Conservation (phyloP, 2,329 filamentous ascomycete species). For the Aspergillus sp. region DNA sequence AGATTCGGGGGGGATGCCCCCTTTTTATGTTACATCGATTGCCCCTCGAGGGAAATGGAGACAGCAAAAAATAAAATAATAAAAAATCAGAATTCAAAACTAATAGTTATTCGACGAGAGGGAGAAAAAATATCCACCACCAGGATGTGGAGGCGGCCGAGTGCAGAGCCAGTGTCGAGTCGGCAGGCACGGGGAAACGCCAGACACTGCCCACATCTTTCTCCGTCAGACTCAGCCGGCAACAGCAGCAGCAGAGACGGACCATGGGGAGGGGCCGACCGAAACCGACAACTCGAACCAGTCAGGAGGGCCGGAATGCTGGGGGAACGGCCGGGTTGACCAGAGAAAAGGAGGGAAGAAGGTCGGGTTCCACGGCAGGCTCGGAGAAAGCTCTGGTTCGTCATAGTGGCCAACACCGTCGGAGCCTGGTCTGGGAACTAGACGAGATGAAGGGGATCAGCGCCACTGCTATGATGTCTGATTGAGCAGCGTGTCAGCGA, state of each 20-base stretch:
- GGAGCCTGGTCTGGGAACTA: slow-evolving; percentile 4
- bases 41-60: not conserved
- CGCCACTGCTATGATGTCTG: slow-evolving; percentile 1
- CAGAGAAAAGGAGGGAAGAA: slow-evolving; percentile 7
- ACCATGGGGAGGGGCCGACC: slow-evolving; percentile 18
- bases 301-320: slow-evolving; percentile 11
- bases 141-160: slow-evolving; percentile 16
- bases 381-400: slow-evolving; percentile 11
- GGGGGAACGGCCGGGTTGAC: slow-evolving; percentile 4
- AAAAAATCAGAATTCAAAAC: not conserved
- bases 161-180: slow-evolving; percentile 4
- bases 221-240: not conserved
- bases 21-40: slow-evolving; percentile 7
- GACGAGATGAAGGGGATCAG: slow-evolving; percentile 12
- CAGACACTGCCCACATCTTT: not conserved
- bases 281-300: slow-evolving; percentile 17
- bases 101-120: not conserved
- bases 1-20: slow-evolving; percentile 1
- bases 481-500: not conserved
- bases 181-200: not conserved
- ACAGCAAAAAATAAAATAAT: not conserved
- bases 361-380: slow-evolving; percentile 16
- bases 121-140: slow-evolving; percentile 5
- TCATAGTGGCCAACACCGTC: slow-evolving; percentile 8
- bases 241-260: not conserved